Evolutionary conservation across 805 yeast genomes (phyloP).

Genomic region (Cyberlindnera petersonii): DNA sequence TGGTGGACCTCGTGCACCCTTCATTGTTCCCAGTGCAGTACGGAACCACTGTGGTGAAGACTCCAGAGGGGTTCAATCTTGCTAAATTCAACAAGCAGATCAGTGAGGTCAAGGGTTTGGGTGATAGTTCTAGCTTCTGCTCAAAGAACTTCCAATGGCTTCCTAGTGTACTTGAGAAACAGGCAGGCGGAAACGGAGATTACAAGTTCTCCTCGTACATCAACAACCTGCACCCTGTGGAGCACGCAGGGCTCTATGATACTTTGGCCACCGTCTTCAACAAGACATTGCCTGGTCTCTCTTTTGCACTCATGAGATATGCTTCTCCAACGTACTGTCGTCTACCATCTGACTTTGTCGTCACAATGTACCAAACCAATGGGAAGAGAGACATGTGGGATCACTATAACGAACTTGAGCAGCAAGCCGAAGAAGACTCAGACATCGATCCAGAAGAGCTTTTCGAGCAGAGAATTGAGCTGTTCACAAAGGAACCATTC

Average conservation of each 20-base stretch:
- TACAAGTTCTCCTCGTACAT: conserved; percentile 8
- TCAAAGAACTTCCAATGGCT: conserved; percentile 10
- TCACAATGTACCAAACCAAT: not conserved
- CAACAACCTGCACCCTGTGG: conserved; percentile 9
- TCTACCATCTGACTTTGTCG: conserved; percentile 1
- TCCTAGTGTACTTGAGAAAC: conserved; percentile 1
- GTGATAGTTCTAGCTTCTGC: too few species aligned
- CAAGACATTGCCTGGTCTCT: conserved; percentile 6
- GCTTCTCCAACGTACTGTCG: conserved; percentile 7
- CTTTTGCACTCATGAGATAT: conserved; percentile 2
- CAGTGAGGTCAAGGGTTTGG: too few species aligned
- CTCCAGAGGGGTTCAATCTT: not conserved
- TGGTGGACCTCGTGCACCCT: conserved; percentile 11
- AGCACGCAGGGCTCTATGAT: not conserved
- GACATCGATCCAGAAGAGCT: conserved; percentile 2
- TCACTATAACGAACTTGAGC: not conserved
- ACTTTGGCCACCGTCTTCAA: conserved; percentile 5
- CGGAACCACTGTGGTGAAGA: conserved; percentile 7
- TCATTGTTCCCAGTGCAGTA: conserved; percentile 12
- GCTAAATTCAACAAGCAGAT: conserved; percentile 1
- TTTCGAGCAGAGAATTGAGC: conserved; percentile 2
- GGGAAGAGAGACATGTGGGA: not conserved
- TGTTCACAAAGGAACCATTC: conserved; percentile 1
- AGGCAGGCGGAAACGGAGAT: not conserved
- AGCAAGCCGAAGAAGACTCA: not conserved